These are phyloP conservation scores for Flaveria robusta DNA, from an alignment of 129 eudicot genomes.

Conservation along the genomic window DNA sequence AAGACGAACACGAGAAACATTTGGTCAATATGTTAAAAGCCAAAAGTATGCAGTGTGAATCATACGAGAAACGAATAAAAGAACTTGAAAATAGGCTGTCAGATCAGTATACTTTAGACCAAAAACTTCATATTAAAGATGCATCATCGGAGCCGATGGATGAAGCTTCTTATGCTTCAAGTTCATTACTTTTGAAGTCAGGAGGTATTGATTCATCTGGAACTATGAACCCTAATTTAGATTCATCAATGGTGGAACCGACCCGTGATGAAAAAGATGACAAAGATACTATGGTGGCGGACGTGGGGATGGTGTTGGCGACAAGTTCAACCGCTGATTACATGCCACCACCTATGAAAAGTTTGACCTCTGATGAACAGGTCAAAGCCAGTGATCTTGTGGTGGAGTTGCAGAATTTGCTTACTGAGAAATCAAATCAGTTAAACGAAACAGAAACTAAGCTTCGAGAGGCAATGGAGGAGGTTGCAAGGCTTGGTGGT, in stretches of 20 bases:
- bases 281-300: slow-evolving; percentile 44
- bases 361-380: slow-evolving; percentile 41
- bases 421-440: slow-evolving; percentile 57
- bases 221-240: slow-evolving; percentile 56
- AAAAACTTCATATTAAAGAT: slow-evolving; percentile 46
- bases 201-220: slow-evolving; percentile 58
- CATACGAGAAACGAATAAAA: slow-evolving; percentile 85
- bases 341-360: slow-evolving; percentile 47
- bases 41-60: slow-evolving; percentile 76
- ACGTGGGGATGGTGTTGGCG: slow-evolving; percentile 47
- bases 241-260: slow-evolving; percentile 85
- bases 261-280: slow-evolving; percentile 68
- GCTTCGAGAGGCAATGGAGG: slow-evolving; percentile 53
- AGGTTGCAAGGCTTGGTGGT: slow-evolving; percentile 59
- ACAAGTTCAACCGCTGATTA: slow-evolving; percentile 65
- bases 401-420: slow-evolving; percentile 62
- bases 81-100: slow-evolving; percentile 86
- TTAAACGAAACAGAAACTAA: slow-evolving; percentile 57
- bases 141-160: slow-evolving; percentile 55
- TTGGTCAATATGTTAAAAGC: slow-evolving; percentile 60
- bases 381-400: slow-evolving; percentile 46
- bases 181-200: slow-evolving; percentile 47
- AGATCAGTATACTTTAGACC: slow-evolving; percentile 55
- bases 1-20: slow-evolving; percentile 77
- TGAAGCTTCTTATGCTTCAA: slow-evolving; percentile 66